Evolutionary conservation across 768 basidiomycete species (phyloP).

Genomic region (Mycena polygramma): DNA sequence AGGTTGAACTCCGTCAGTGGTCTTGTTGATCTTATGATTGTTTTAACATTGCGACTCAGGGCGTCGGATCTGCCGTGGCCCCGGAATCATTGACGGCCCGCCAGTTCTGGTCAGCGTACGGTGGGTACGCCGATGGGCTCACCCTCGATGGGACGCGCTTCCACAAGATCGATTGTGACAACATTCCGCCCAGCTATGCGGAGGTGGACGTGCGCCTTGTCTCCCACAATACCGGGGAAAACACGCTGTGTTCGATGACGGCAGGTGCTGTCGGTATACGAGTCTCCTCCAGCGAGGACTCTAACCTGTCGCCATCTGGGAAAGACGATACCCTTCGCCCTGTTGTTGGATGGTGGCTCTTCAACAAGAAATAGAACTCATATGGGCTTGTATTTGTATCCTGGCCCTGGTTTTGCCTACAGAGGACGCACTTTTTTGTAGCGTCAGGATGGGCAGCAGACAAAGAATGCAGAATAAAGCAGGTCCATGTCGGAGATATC

Average conservation of each 20-base stretch:
- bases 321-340: conserved; percentile 15
- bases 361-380: neutral
- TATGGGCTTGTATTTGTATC: neutral
- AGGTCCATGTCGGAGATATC: no score
- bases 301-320: neutral
- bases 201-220: conserved; percentile 1
- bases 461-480: no score
- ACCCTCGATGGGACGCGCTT: conserved; percentile 5
- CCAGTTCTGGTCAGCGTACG: neutral
- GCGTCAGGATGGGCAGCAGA: no score
- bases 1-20: neutral
- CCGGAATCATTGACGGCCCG: neutral
- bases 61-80: neutral
- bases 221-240: neutral
- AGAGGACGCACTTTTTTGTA: no score
- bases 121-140: neutral
- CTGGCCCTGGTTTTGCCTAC: no score
- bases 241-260: neutral
- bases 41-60: neutral
- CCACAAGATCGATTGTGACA: conserved; percentile 3
- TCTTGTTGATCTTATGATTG: no score
- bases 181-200: conserved; percentile 2
- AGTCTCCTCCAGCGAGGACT: neutral
- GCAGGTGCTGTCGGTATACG: conserved; percentile 20
- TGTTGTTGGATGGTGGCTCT: conserved; percentile 18